Conservation (phyloP, 164 flowering plant species). For the Warburgia ugandensis region DNA sequence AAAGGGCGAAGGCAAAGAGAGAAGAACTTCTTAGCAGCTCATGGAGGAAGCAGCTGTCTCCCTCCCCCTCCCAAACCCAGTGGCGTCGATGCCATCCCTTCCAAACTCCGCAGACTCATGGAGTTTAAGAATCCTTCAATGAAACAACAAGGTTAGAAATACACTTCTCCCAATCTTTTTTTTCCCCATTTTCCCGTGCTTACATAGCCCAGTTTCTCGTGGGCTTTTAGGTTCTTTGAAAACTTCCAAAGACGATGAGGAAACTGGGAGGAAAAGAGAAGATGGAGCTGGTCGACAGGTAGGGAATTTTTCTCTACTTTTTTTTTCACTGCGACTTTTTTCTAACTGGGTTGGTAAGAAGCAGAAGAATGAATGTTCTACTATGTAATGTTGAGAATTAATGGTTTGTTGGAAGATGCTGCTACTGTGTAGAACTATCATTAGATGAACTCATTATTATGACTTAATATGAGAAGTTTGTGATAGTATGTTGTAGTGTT, state of each 20-base stretch:
- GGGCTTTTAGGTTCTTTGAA: constrained; percentile 18
- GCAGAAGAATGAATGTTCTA: background rate
- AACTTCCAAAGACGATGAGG: constrained; percentile 6
- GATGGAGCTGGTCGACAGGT: constrained; percentile 13
- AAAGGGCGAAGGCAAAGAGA: constrained; percentile 72
- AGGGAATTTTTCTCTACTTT: background rate
- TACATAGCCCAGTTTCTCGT: background rate
- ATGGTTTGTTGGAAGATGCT: background rate
- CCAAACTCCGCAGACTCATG: constrained; percentile 19
- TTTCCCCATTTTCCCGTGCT: background rate
- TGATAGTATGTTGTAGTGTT: no score
- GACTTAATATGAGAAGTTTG: background rate
- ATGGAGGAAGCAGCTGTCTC: constrained; percentile 58
- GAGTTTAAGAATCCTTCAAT: constrained; percentile 11
- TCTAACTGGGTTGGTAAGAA: no score
- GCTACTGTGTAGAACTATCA: background rate
- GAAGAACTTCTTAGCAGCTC: constrained; percentile 74
- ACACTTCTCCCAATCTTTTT: constrained; percentile 2
- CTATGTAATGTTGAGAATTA: background rate
- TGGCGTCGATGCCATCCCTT: constrained; percentile 62
- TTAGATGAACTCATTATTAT: background rate
- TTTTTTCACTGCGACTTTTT: background rate
- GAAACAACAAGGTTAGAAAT: constrained; percentile 6
- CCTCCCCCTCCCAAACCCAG: constrained; percentile 93
- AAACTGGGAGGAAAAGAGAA: constrained; percentile 10